A percentile compares a stretch with the other conserved stretches of the same genome.
Evolutionary conservation across 1,284 basidiomycete genomes (phyloP).

Genomic region (Erythrobasidium hasegawianum): DNA sequence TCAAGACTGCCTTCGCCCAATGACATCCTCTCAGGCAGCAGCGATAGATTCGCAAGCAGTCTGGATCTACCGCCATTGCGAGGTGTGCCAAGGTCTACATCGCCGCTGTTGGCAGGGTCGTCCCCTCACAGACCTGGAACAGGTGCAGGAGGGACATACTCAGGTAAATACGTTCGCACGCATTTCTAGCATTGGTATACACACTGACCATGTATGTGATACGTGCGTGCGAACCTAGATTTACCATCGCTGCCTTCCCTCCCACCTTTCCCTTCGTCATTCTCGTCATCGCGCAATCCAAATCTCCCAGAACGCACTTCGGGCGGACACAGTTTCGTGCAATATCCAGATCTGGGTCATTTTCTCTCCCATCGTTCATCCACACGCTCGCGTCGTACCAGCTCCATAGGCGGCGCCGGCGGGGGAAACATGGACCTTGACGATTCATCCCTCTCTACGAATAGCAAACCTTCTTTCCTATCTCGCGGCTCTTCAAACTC

Average conservation of each 20-base stretch:
- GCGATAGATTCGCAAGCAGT: slow-evolving; percentile 13
- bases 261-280: not conserved
- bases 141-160: not conserved
- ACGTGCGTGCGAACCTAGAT: not conserved
- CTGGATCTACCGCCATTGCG: slow-evolving; percentile 18
- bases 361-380: too few species aligned
- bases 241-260: not conserved
- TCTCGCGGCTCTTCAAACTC: not conserved
- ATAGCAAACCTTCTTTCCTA: not conserved
- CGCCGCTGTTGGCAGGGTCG: slow-evolving; percentile 11
- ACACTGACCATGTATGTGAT: too few species aligned
- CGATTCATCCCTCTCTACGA: too few species aligned
- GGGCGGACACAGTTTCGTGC: not conserved
- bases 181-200: too few species aligned
- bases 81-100: slow-evolving; percentile 6
- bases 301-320: not conserved
- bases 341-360: too few species aligned
- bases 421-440: too few species aligned
- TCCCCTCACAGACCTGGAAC: too few species aligned
- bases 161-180: too few species aligned
- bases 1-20: slow-evolving; percentile 6
- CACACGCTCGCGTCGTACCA: too few species aligned
- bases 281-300: not conserved
- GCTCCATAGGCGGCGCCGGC: too few species aligned
- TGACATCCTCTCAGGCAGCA: not conserved